Percentiles rank a stretch among this genome's conserved stretches.
Conservation (phyloP, 306 rosid genomes). For the Castanea sativa region DNA sequence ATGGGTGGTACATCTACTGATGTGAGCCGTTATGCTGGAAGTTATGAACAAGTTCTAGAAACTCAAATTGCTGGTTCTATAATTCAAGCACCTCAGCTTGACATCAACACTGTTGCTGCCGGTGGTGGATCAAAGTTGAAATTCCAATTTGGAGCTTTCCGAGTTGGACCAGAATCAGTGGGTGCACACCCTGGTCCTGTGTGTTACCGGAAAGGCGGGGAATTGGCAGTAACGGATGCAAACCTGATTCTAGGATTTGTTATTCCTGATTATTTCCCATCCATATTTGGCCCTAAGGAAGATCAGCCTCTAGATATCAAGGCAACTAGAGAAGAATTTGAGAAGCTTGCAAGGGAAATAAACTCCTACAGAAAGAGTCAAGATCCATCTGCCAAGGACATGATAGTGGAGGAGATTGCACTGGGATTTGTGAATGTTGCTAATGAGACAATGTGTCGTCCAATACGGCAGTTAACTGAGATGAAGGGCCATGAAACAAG, state of each 20-base stretch:
- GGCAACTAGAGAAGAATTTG: constrained; percentile 66
- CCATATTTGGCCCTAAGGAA: constrained; percentile 83
- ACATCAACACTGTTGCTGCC: constrained; percentile 95
- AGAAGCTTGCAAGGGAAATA: constrained; percentile 69
- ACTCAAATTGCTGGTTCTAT: constrained; percentile 89
- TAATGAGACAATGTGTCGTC: constrained; percentile 97
- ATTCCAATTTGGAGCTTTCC: constrained; percentile 85
- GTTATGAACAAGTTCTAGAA: constrained; percentile 92
- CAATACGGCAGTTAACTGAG: constrained; percentile 90
- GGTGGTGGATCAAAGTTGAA: constrained; percentile 95
- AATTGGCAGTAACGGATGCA: constrained; percentile 95
- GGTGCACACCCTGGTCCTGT: constrained; percentile 99
- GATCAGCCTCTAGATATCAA: constrained; percentile 75
- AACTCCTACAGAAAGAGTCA: constrained; percentile 62
- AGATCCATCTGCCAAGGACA: constrained; percentile 63
- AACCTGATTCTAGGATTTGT: constrained; percentile 79
- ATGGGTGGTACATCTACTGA: constrained; percentile 99
- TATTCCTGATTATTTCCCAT: constrained; percentile 89
- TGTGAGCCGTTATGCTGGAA: constrained; percentile 92
- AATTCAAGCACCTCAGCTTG: constrained; percentile 96
- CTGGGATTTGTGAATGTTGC: constrained; percentile 92
- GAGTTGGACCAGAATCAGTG: constrained; percentile 92
- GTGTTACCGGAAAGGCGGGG: constrained; percentile 91
- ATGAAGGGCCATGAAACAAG: constrained; percentile 97
- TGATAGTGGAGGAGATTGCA: constrained; percentile 83